Evolutionary conservation across 305 asterid genomes (phyloP).

Genomic region (Fraxinus nigra): DNA sequence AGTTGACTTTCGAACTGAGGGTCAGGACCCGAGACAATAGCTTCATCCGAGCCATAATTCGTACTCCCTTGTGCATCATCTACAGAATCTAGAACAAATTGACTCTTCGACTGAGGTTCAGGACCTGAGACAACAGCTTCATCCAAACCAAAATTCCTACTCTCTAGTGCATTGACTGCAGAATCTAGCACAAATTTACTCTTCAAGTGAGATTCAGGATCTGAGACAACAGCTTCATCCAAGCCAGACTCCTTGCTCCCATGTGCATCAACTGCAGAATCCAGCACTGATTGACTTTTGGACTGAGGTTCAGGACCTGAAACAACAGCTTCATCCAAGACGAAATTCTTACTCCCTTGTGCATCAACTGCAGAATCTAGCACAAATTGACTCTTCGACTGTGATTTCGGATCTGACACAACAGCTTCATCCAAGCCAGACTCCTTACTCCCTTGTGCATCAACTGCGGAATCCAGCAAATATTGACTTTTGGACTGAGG

Average conservation of each 20-base stretch:
- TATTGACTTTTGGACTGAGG: background rate
- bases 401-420: background rate
- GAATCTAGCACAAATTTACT: background rate
- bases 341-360: constrained; percentile 2
- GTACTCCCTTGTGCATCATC: background rate
- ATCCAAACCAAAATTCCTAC: background rate
- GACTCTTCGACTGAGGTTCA: constrained; percentile 1
- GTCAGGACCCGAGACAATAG: background rate
- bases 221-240: background rate
- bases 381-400: constrained; percentile 5
- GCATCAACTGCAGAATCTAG: constrained; percentile 19
- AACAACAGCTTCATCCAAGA: constrained; percentile 2
- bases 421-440: background rate
- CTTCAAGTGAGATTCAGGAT: background rate
- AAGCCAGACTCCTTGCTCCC: background rate
- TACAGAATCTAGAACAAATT: constrained; percentile 4
- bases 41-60: background rate
- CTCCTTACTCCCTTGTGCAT: constrained; percentile 1
- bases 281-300: constrained; percentile 6
- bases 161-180: background rate
- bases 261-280: constrained; percentile 13
- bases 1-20: background rate
- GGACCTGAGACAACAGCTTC: background rate
- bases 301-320: constrained; percentile 16
- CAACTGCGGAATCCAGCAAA: background rate